Evolutionary conservation across 176 grass and related monocot species (phyloP).

Genomic region (Tuctoria greenei): DNA sequence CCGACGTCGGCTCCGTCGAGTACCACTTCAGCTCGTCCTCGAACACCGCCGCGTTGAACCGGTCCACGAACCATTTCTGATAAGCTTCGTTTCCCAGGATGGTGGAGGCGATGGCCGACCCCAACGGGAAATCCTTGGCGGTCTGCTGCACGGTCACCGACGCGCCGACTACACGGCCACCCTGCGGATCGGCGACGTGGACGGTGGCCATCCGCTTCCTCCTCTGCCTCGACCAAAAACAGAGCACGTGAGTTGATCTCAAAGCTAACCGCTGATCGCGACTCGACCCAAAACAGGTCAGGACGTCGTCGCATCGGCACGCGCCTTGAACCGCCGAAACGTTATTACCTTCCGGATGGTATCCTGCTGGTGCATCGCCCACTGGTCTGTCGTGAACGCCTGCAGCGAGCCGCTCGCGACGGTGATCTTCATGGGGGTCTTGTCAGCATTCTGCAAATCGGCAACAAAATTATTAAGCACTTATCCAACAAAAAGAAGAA

Average conservation of each 20-base stretch:
- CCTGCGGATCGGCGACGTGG: constrained; percentile 69
- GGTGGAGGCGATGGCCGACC: constrained; percentile 82
- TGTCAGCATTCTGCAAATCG: constrained; percentile 60
- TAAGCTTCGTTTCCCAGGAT: constrained; percentile 79
- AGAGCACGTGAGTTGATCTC: constrained; percentile 4
- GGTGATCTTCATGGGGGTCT: constrained; percentile 67
- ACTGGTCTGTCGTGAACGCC: constrained; percentile 73
- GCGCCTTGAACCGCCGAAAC: neutral
- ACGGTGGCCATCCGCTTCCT: constrained; percentile 70
- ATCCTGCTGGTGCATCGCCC: constrained; percentile 78
- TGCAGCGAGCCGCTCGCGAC: constrained; percentile 66
- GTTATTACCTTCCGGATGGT: constrained; percentile 77
- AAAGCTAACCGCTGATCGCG: no score
- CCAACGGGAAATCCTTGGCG: constrained; percentile 81
- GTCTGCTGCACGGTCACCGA: constrained; percentile 71
- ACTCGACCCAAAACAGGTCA: no score
- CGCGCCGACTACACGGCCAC: constrained; percentile 59
- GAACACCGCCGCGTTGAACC: constrained; percentile 95
- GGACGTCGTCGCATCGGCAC: no score
- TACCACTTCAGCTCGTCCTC: constrained; percentile 99
- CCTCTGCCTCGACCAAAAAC: constrained; percentile 46
- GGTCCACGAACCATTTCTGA: constrained; percentile 84
- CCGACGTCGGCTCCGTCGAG: constrained; percentile 77
- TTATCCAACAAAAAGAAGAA: neutral
- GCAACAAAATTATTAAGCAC: neutral